Base-by-base conservation (phyloP, 208 protist species). In the Jaenimonas drosophilae region DNA sequence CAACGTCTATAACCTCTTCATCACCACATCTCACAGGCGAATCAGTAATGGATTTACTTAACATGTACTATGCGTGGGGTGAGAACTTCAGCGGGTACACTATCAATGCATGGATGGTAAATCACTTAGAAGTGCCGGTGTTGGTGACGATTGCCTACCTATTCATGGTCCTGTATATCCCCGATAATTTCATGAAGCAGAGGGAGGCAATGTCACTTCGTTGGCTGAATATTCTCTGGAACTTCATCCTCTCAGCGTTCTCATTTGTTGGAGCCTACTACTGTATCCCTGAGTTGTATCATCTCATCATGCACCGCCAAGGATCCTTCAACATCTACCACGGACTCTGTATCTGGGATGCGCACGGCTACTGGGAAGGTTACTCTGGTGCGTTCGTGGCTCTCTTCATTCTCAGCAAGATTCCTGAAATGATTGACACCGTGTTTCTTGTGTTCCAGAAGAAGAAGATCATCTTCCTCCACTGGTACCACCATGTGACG, bases 401-500 rank as follows among this genome's bases (percentile, higher is more conserved):
- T 17, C 5, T 74, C 31, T 94, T 94, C 58, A 66, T 83, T 40
- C 53, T 91, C n/a, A 79, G 64, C 40, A 94, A 94, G 57, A 85
- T 89, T 21, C 79, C 79, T 0, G 86, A 94, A 55, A 79, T 91
- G 74, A 31, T 94, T 17, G 79, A 88, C 73, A 94, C 86, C 14
- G 65, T 56, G 38, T 91, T 94, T 38, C 65, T 94, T 7, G 70
- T 94, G 1, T 65, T 89, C 41, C 79, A 69, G 50, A 86, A 94
- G 73, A 88, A 90, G 50, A 59, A 31, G 12, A 47, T 94, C 38
- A 85, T 88, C 27, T 94, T 94, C 58, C 49, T 94, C 25, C 86
- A 94, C 59, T 94, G 86, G 86, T 94, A 86, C 54, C 95, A 98
- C 70, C 92, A 98, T 76, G 61, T 81, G n/a, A 87, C 86, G 16